Base-by-base conservation (phyloP, 495 filamentous ascomycete genomes). In the Lentithecium fluviatile region DNA sequence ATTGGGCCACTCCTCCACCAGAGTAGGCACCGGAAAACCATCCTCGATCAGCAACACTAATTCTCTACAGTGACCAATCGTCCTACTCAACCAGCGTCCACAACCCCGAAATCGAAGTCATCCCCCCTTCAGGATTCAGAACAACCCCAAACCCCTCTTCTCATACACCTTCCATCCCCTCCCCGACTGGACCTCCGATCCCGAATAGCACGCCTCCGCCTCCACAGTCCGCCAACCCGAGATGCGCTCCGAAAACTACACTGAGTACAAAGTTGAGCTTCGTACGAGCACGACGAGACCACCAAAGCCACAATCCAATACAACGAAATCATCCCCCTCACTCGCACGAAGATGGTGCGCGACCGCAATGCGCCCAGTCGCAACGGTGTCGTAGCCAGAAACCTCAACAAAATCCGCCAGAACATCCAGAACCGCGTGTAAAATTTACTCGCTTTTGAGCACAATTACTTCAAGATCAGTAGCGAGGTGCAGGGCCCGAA, bases 91-190 rank as follows among this genome's bases (percentile, higher is more conserved):
- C 47, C 15, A 80, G 76, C 53, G 67, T 87, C 47, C 73, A 76
- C 6, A 70, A 70, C 21, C 71, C 70, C 24, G 70, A 74, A 15
- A 66, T 86, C n/a, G 71, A 76, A 23, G 74, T 85, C 6, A 69
- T 76, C 36, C 77, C 79, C 6, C 83, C 84, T 8, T 80, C 75
- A 47, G 83, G 83, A 8, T 65, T 72, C 11, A 48, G 77, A 52
- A 73, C 65, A 8, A 85, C 88, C 29, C 56, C 73, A 3, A 89
- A 89, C 56, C 86, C 86, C 69, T 88, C 24, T 87, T 76, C 64
- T 75, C 76, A 24, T 89, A 87, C 70, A 66, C 59, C 0, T 88
- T 89, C 67, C 78, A 77, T 43, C 29, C 29, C 29, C 29, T 32
- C 29, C 29, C 29, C 29, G 29, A 32, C 29, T 32, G 29, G 29